These are phyloP conservation scores for Lactarius tabidus DNA, from an alignment of 768 basidiomycete genomes.

Conservation along the genomic window DNA sequence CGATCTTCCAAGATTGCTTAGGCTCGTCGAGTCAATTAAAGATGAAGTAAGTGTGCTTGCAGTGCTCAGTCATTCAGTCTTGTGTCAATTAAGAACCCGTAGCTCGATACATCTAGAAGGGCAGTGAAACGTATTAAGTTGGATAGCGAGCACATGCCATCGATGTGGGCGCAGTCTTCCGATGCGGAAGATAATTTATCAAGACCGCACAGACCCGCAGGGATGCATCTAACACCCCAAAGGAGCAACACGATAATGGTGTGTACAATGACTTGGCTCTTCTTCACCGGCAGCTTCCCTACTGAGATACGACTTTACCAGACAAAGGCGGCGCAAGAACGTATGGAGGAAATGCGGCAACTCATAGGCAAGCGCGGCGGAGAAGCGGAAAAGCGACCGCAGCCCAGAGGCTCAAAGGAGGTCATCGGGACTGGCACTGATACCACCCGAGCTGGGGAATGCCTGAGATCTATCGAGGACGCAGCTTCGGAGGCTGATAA, in stretches of 20 bases:
- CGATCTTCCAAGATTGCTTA: constrained; percentile 44
- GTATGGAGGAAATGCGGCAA: constrained; percentile 80
- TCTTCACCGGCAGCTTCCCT: neutral
- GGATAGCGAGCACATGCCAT: constrained; percentile 49
- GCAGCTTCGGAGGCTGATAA: constrained; percentile 56
- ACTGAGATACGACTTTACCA: constrained; percentile 30
- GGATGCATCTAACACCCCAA: constrained; percentile 43
- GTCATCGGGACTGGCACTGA: constrained; percentile 31
- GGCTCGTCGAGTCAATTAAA: constrained; percentile 50
- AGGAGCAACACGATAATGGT: constrained; percentile 31
- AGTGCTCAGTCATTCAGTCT: neutral
- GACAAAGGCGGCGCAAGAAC: constrained; percentile 72
- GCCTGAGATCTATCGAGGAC: constrained; percentile 47
- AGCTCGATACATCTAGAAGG: constrained; percentile 71
- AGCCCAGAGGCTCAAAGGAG: constrained; percentile 29
- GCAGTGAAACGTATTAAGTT: constrained; percentile 72
- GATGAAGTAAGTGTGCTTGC: constrained; percentile 53
- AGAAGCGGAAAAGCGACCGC: constrained; percentile 34
- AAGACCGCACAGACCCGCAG: constrained; percentile 54
- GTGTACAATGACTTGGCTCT: constrained; percentile 35
- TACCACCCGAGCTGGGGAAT: constrained; percentile 31
- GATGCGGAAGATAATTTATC: constrained; percentile 28
- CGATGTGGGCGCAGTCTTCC: constrained; percentile 19
- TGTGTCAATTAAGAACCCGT: constrained; percentile 11
- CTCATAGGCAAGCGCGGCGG: constrained; percentile 59